Conservation (phyloP, 768 basidiomycete species). For the Xanthoconium stramineum region DNA sequence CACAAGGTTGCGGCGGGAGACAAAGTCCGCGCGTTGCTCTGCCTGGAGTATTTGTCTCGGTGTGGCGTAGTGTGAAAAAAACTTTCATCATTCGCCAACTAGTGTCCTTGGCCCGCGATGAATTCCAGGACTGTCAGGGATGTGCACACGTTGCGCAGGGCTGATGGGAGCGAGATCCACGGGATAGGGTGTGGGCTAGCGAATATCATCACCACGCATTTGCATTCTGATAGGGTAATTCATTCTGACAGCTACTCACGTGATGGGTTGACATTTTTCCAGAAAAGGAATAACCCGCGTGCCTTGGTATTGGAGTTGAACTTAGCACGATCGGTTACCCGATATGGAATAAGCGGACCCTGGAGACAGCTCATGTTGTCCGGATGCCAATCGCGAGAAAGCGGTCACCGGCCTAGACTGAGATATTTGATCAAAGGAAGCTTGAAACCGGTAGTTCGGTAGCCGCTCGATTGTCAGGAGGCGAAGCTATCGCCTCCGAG, state of each 20-base stretch:
- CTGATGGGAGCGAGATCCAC: conserved; percentile 26
- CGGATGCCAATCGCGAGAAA: conserved; percentile 27
- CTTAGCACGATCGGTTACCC: conserved; percentile 23
- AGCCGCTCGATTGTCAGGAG: conserved; percentile 34
- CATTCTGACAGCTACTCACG: conserved; percentile 15
- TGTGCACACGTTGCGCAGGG: conserved; percentile 14
- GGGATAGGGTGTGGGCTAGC: conserved; percentile 18
- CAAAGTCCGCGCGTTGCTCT: conserved; percentile 14
- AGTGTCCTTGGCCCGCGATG: neutral
- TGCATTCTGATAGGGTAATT: conserved; percentile 28
- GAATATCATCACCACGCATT: conserved; percentile 17
- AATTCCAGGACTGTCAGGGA: conserved; percentile 9
- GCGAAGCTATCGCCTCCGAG: conserved; percentile 32
- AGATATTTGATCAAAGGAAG: conserved; percentile 28
- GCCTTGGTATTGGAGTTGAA: conserved; percentile 16
- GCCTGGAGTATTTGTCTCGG: neutral
- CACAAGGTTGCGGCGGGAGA: neutral
- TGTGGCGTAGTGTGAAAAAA: conserved; percentile 16
- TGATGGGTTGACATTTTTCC: conserved; percentile 6
- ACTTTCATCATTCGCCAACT: conserved; percentile 13
- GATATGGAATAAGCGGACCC: conserved; percentile 31
- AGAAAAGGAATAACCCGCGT: conserved; percentile 24
- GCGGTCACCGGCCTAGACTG: conserved; percentile 20
- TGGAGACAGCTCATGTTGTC: conserved; percentile 28
- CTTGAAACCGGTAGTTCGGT: conserved; percentile 28